These are phyloP conservation scores for Microcos paniculata DNA, from an alignment of 345 rosid species.

Conservation along the genomic window DNA sequence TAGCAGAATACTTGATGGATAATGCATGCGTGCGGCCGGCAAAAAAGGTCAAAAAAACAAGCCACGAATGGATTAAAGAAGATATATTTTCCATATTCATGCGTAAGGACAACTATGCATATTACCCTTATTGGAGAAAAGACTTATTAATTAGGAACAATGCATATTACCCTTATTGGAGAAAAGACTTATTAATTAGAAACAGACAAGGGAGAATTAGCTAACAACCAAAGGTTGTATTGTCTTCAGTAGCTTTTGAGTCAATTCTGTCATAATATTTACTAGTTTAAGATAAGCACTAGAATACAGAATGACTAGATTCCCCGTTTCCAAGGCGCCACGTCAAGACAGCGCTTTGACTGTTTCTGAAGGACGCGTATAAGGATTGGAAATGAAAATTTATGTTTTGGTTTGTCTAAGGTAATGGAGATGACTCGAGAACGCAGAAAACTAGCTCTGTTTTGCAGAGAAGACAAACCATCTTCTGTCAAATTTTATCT, in stretches of 20 bases:
- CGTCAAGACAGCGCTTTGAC: neutral
- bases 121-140: neutral
- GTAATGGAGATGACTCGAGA: conserved; percentile 29
- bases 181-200: neutral
- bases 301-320: conserved; percentile 16
- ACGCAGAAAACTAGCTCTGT: conserved; percentile 12
- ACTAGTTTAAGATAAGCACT: conserved; percentile 6
- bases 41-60: conserved; percentile 7
- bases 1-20: neutral
- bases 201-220: neutral
- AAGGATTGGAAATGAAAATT: neutral
- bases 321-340: neutral
- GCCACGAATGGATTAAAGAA: neutral
- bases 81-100: neutral
- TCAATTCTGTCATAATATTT: neutral
- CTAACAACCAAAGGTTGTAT: neutral
- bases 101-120: neutral
- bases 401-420: neutral
- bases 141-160: neutral
- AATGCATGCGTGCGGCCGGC: neutral
- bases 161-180: conserved; percentile 1
- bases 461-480: conserved; percentile 11
- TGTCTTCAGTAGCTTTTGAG: conserved; percentile 10
- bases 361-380: neutral
- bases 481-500: conserved; percentile 14